Percentiles rank a stretch among this genome's conserved stretches.
Evolutionary conservation across 495 filamentous ascomycete genomes (phyloP).

Genomic region (Penicillium riverlandense): DNA sequence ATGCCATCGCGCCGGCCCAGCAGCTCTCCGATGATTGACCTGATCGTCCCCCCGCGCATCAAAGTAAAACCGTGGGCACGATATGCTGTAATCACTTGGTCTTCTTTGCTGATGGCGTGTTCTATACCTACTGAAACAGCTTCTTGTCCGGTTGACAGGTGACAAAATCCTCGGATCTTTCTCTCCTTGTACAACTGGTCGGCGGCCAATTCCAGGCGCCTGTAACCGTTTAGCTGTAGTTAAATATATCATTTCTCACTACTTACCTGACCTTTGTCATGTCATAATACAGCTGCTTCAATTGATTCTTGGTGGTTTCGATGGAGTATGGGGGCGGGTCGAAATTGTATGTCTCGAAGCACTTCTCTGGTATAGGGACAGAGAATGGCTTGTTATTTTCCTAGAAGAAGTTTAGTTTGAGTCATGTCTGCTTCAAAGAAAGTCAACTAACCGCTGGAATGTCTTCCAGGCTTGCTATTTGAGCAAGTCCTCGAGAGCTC

Average conservation of each 20-base stretch:
- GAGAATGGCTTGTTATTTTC: slow-evolving; percentile 15
- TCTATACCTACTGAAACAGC: slow-evolving; percentile 90
- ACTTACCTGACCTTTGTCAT: slow-evolving; percentile 10
- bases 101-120: slow-evolving; percentile 74
- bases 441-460: neutral
- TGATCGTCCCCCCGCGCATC: slow-evolving; percentile 82
- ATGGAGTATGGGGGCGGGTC: slow-evolving; percentile 17
- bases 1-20: slow-evolving; percentile 84
- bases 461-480: slow-evolving; percentile 1
- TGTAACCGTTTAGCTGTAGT: neutral
- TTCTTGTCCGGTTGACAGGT: slow-evolving; percentile 54
- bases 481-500: slow-evolving; percentile 1
- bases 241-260: neutral
- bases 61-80: slow-evolving; percentile 89
- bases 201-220: slow-evolving; percentile 15
- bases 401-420: slow-evolving; percentile 2
- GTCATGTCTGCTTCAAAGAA: neutral
- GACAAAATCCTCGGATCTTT: slow-evolving; percentile 29
- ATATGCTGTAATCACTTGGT: slow-evolving; percentile 90
- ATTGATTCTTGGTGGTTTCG: slow-evolving; percentile 19
- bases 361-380: slow-evolving; percentile 15
- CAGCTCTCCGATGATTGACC: slow-evolving; percentile 84
- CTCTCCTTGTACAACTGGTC: slow-evolving; percentile 24
- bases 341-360: slow-evolving; percentile 19
- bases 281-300: slow-evolving; percentile 18